Percentiles rank a stretch among this genome's conserved stretches.
phyloP scores from a whole-genome alignment of 2,329 filamentous ascomycete genomes.

The Fusarium miscanthi region DNA sequence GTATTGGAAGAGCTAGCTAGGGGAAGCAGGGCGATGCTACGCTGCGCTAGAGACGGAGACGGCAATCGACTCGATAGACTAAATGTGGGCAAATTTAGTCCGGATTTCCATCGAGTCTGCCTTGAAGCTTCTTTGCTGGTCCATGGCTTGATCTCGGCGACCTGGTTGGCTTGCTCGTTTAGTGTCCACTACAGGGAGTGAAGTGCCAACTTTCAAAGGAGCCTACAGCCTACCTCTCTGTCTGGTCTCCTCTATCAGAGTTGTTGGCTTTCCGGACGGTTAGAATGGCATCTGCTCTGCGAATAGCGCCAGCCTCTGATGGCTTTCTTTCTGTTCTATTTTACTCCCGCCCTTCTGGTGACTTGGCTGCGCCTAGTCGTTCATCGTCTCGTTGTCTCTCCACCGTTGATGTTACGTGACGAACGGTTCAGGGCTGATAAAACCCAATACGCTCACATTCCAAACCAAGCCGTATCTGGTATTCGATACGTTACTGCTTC shows the following conservation, averaged over 20 bases:
- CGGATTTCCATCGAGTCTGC: slow-evolving; percentile 29
- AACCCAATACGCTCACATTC: slow-evolving; percentile 29
- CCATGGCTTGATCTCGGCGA: slow-evolving; percentile 18
- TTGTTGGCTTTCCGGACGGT: slow-evolving; percentile 15
- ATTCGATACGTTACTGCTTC: slow-evolving; percentile 24
- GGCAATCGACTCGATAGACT: slow-evolving; percentile 29
- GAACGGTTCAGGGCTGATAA: slow-evolving; percentile 6
- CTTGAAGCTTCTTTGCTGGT: slow-evolving; percentile 24
- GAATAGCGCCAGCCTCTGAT: slow-evolving; percentile 15
- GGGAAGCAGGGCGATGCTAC: slow-evolving; percentile 29
- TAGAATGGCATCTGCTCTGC: slow-evolving; percentile 9
- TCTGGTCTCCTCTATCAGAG: background rate
- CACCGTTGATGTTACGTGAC: slow-evolving; percentile 41
- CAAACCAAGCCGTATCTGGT: slow-evolving; percentile 19
- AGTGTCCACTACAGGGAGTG: background rate
- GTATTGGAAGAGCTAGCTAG: slow-evolving; percentile 1
- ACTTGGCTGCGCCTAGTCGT: slow-evolving; percentile 33
- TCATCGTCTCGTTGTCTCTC: slow-evolving; percentile 31
- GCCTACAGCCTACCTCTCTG: background rate
- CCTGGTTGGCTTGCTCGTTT: slow-evolving; percentile 20
- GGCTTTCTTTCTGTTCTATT: slow-evolving; percentile 16
- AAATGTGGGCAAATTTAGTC: slow-evolving; percentile 39
- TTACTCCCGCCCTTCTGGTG: slow-evolving; percentile 24
- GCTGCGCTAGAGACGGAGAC: slow-evolving; percentile 18
- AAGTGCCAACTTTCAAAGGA: slow-evolving; percentile 18